Conservation (phyloP, 257 asterid genomes). For the Solanum medicagineum region DNA sequence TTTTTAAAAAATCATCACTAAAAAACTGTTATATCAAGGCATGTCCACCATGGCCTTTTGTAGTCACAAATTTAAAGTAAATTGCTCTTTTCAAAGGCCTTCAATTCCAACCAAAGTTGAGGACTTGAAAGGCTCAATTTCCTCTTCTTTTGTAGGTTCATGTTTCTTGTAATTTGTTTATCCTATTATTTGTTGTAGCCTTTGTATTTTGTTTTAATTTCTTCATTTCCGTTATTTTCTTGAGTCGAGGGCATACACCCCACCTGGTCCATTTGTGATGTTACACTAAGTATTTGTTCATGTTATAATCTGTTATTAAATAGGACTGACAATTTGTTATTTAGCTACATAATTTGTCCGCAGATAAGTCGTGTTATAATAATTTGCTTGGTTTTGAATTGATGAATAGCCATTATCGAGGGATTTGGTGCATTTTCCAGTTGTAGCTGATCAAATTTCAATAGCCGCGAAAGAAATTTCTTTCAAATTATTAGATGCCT, state of each 20-base stretch:
- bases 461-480: constrained; percentile 19
- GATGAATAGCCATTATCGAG: constrained; percentile 18
- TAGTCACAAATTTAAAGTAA: constrained; percentile 2
- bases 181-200: neutral
- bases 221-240: too few relatives aligned
- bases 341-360: neutral
- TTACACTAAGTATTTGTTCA: neutral
- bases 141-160: neutral
- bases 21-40: neutral
- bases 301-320: neutral
- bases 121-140: neutral
- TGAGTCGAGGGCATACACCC: too few relatives aligned
- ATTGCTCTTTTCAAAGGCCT: constrained; percentile 2
- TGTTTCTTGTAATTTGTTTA: neutral
- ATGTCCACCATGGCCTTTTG: neutral
- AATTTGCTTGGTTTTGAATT: neutral
- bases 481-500: constrained; percentile 24
- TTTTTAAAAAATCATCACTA: neutral
- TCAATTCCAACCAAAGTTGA: constrained; percentile 2
- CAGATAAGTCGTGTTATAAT: neutral
- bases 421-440: constrained; percentile 13
- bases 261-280: too few relatives aligned
- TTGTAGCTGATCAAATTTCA: neutral
- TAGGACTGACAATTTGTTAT: neutral
- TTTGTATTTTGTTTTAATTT: neutral